These are phyloP conservation scores for Hylodesmum podocarpum DNA, from an alignment of 306 rosid species.

Conservation along the genomic window DNA sequence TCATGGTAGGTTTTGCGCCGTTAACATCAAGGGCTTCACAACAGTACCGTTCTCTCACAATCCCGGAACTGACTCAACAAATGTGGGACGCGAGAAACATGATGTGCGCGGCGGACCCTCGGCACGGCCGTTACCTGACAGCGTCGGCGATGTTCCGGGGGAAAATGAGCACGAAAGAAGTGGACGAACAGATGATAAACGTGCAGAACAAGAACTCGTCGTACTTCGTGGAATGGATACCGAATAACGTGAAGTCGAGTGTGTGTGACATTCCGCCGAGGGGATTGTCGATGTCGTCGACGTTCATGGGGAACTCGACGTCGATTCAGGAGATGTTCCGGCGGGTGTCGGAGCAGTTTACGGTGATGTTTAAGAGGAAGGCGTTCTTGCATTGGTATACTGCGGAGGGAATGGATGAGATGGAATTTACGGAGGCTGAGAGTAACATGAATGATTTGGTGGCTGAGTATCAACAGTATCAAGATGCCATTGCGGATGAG, in stretches of 20 bases:
- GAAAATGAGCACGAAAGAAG: slow-evolving; percentile 92
- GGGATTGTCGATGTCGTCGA: slow-evolving; percentile 76
- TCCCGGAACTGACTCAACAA: slow-evolving; percentile 90
- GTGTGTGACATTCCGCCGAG: slow-evolving; percentile 89
- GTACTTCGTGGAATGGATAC: slow-evolving; percentile 86
- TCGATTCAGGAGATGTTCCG: slow-evolving; percentile 93
- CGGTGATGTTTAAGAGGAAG: slow-evolving; percentile 85
- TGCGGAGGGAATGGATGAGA: slow-evolving; percentile 90
- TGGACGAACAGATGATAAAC: slow-evolving; percentile 56
- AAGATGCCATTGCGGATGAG: slow-evolving; percentile 61
- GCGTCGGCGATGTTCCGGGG: slow-evolving; percentile 92
- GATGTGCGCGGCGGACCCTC: slow-evolving; percentile 88
- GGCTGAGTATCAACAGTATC: slow-evolving; percentile 87
- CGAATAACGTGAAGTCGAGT: slow-evolving; percentile 87
- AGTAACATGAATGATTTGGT: slow-evolving; percentile 93
- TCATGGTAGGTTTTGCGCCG: slow-evolving; percentile 78
- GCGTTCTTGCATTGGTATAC: slow-evolving; percentile 96
- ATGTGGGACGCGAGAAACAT: slow-evolving; percentile 67
- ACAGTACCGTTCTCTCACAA: slow-evolving; percentile 69
- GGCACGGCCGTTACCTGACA: slow-evolving; percentile 82
- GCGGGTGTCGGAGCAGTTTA: slow-evolving; percentile 86
- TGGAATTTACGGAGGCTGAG: slow-evolving; percentile 59
- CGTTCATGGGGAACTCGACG: slow-evolving; percentile 86
- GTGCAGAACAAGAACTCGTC: slow-evolving; percentile 92
- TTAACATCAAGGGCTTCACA: slow-evolving; percentile 80